These are phyloP conservation scores for Malassezia globosa DNA, from an alignment of 1,284 basidiomycete genomes.

Conservation along the genomic window DNA sequence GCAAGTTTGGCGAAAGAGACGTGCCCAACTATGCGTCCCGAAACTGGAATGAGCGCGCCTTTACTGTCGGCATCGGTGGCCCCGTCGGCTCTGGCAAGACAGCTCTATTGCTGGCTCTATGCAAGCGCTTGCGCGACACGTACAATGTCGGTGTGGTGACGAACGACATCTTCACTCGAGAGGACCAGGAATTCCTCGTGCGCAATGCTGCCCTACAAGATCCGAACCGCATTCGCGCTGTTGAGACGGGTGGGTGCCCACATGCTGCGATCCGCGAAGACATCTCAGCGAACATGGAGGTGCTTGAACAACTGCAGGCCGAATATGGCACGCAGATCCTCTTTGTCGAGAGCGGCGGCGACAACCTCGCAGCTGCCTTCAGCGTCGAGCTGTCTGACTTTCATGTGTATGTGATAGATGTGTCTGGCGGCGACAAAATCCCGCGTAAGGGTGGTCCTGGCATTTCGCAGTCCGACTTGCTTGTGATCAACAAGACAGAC, in stretches of 20 bases:
- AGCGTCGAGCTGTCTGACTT: conserved; percentile 91
- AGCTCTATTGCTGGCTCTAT: conserved; percentile 82
- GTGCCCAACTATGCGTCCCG: conserved; percentile 73
- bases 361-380: conserved; percentile 90
- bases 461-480: conserved; percentile 66
- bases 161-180: conserved; percentile 54
- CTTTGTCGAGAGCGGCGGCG: conserved; percentile 92
- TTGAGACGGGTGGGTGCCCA: conserved; percentile 63
- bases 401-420: conserved; percentile 57
- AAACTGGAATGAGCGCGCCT: conserved; percentile 83
- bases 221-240: conserved; percentile 71
- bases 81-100: conserved; percentile 95
- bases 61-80: conserved; percentile 92
- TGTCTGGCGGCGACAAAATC: conserved; percentile 87
- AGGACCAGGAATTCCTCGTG: conserved; percentile 95
- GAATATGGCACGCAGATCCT: conserved; percentile 52
- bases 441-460: conserved; percentile 95
- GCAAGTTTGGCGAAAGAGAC: conserved; percentile 84
- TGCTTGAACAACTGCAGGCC: conserved; percentile 87
- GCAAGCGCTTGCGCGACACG: conserved; percentile 64
- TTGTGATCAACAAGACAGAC: conserved; percentile 66
- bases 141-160: conserved; percentile 70
- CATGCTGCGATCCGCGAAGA: conserved; percentile 60
- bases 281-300: conserved; percentile 90
- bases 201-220: conserved; percentile 74